Percentiles rank a stretch among this genome's conserved stretches.
Evolutionary conservation across 176 grass and related monocot species (phyloP).

Genomic region (Eragrostis nindensis): DNA sequence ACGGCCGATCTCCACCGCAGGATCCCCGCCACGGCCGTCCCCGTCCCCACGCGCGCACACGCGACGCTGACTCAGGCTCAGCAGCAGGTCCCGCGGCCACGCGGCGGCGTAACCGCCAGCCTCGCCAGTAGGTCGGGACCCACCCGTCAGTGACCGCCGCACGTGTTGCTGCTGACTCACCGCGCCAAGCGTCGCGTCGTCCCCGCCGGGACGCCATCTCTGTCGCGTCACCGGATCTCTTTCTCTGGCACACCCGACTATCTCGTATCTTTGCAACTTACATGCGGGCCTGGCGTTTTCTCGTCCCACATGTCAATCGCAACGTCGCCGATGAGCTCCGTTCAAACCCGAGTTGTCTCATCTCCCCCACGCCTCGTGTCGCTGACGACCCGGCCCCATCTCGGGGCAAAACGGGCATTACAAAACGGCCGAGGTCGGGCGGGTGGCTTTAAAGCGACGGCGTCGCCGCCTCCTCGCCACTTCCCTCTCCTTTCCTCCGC

Average conservation of each 20-base stretch:
- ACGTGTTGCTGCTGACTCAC: neutral
- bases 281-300: neutral
- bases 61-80: slow-evolving; percentile 10
- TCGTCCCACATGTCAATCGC: neutral
- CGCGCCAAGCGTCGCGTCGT: no score
- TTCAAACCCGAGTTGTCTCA: neutral
- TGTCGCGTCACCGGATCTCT: neutral
- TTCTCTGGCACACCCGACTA: neutral
- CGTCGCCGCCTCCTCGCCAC: neutral
- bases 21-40: neutral
- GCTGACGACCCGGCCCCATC: neutral
- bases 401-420: neutral
- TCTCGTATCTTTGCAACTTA: neutral
- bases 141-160: neutral
- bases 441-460: slow-evolving; percentile 38
- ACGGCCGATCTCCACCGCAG: neutral
- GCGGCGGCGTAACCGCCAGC: neutral
- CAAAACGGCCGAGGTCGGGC: neutral
- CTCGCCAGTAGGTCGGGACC: neutral
- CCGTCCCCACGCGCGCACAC: neutral
- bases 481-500: neutral
- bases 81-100: neutral
- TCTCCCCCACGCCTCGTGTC: neutral
- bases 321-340: neutral
- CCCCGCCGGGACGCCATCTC: neutral